These are phyloP conservation scores for Geotrichum histeridarum DNA, from an alignment of 1,139 yeast genomes.

Conservation along the genomic window DNA sequence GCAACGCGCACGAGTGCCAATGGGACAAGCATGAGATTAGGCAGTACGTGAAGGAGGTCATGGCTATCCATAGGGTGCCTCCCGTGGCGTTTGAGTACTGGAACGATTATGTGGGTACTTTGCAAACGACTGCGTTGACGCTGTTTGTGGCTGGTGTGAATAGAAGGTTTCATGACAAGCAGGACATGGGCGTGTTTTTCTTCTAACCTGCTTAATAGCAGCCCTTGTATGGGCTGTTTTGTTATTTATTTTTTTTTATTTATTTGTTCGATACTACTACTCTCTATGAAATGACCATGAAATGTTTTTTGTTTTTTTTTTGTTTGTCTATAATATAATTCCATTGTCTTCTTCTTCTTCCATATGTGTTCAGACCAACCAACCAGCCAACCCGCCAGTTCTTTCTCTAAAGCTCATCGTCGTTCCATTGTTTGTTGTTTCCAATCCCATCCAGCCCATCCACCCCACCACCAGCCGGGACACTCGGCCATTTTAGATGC, in stretches of 20 bases:
- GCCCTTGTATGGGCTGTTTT: not conserved
- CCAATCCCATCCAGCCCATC: too few species aligned
- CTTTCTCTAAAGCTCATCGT: too few species aligned
- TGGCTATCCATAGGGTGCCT: slow-evolving; percentile 13
- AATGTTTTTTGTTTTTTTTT: too few species aligned
- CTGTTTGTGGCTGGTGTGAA: slow-evolving; percentile 18
- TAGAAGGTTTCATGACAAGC: slow-evolving; percentile 15
- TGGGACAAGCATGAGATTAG: slow-evolving; percentile 3
- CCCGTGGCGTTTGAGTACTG: slow-evolving; percentile 16
- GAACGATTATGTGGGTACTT: slow-evolving; percentile 17
- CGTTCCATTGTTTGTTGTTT: too few species aligned
- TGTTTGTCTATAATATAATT: too few species aligned
- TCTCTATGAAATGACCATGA: not conserved
- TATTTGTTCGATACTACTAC: not conserved
- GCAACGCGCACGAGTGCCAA: slow-evolving; percentile 16
- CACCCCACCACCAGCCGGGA: too few species aligned
- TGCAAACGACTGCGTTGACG: slow-evolving; percentile 11
- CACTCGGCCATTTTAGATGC: too few species aligned
- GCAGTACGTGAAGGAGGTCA: slow-evolving; percentile 1
- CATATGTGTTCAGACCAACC: too few species aligned
- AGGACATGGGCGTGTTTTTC: slow-evolving; percentile 12
- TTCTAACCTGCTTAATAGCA: slow-evolving; percentile 6
- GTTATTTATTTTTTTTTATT: too few species aligned
- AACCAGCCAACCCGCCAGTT: too few species aligned
- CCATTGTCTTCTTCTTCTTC: too few species aligned